Evolutionary conservation across 495 filamentous ascomycete species (phyloP).

Genomic region (Terfezia boudieri): DNA sequence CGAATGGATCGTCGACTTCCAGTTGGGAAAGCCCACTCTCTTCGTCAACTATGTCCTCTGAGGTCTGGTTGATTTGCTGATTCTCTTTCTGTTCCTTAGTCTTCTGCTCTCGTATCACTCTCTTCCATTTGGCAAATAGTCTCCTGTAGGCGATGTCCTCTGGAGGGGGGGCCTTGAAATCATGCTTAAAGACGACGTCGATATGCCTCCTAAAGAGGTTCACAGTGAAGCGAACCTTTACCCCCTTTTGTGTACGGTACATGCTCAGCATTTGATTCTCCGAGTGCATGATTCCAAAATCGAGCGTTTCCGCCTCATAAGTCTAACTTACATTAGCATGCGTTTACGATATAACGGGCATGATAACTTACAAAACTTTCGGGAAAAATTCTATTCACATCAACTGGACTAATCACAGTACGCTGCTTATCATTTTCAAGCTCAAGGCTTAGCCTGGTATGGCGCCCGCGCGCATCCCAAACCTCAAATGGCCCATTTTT

Average conservation of each 20-base stretch:
- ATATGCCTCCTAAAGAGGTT: slow-evolving; percentile 19
- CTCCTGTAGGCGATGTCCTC: neutral
- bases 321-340: too few species aligned
- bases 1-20: neutral
- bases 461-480: too few species aligned
- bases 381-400: too few species aligned
- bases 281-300: neutral
- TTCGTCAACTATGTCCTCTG: neutral
- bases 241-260: neutral
- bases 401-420: too few species aligned
- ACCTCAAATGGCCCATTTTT: too few species aligned
- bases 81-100: neutral
- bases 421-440: too few species aligned
- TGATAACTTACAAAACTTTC: too few species aligned
- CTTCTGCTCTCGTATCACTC: neutral
- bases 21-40: too few species aligned
- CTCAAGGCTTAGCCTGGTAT: too few species aligned
- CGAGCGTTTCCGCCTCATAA: too few species aligned
- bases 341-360: too few species aligned
- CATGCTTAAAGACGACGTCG: slow-evolving; percentile 17
- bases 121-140: neutral
- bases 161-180: slow-evolving; percentile 1
- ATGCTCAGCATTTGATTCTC: neutral
- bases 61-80: neutral
- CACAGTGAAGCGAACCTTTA: neutral